Percentiles rank a stretch among this genome's conserved stretches.
Evolutionary conservation across 768 basidiomycete species (phyloP).

Genomic region (Amanita muscaria): DNA sequence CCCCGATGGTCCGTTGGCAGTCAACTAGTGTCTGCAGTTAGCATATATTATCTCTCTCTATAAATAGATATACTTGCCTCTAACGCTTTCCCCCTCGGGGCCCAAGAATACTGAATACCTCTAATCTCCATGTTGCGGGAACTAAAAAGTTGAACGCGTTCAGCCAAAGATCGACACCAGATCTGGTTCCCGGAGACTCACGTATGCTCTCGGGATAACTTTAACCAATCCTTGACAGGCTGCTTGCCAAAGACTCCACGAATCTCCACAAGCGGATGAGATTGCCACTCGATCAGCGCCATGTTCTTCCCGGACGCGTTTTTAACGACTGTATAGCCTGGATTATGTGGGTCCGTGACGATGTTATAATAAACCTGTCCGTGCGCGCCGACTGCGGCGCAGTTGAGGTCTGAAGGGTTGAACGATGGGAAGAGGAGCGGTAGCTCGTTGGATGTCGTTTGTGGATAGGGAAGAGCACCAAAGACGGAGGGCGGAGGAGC

Average conservation of each 20-base stretch:
- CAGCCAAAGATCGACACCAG: conserved; percentile 1
- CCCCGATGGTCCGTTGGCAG: conserved; percentile 25
- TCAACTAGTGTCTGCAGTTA: conserved; percentile 30
- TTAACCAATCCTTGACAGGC: conserved; percentile 43
- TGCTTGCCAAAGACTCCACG: conserved; percentile 42
- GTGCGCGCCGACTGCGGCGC: conserved; percentile 41
- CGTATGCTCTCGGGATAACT: conserved; percentile 39
- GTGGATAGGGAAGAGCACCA: conserved; percentile 54
- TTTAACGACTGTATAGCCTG: conserved; percentile 47
- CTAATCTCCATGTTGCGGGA: conserved; percentile 44
- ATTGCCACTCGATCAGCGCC: conserved; percentile 53
- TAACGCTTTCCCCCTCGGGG: conserved; percentile 42
- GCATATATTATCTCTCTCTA: no score
- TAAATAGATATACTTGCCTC: no score
- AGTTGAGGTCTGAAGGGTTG: conserved; percentile 46
- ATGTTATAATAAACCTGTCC: conserved; percentile 40
- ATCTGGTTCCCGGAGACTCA: no score
- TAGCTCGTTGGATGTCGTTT: conserved; percentile 22
- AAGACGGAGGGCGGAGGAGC: conserved; percentile 42
- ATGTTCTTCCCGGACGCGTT: conserved; percentile 36
- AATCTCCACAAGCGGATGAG: conserved; percentile 42
- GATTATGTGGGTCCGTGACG: conserved; percentile 39
- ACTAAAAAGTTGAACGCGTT: conserved; percentile 18
- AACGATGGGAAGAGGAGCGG: conserved; percentile 39
- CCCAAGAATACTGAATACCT: conserved; percentile 46